Evolutionary conservation across 495 filamentous ascomycete genomes (phyloP).

Genomic region (Podospora sp.): DNA sequence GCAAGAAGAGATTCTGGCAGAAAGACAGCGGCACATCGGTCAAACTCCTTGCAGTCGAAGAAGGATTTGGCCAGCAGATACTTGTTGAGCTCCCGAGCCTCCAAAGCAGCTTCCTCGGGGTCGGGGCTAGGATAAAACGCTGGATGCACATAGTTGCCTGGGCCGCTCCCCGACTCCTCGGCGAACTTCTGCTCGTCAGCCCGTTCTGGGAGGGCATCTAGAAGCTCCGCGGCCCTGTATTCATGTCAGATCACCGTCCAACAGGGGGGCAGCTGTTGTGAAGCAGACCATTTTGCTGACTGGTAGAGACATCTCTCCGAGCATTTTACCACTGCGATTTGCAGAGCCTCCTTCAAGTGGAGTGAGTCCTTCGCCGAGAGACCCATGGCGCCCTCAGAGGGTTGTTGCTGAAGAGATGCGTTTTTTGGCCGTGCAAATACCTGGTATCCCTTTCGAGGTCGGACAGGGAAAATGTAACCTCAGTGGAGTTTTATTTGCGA

Average conservation of each 20-base stretch:
- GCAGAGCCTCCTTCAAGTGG: constrained; percentile 63
- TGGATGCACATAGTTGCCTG: constrained; percentile 43
- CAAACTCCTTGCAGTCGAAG: constrained; percentile 94
- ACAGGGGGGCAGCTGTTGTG: background rate
- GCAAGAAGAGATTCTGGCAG: constrained; percentile 72
- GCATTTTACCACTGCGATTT: constrained; percentile 84
- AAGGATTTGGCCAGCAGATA: constrained; percentile 93
- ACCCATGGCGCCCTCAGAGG: constrained; percentile 24
- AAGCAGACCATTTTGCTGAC: constrained; percentile 86
- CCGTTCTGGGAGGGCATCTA: constrained; percentile 69
- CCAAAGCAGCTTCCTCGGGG: constrained; percentile 71
- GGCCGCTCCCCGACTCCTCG: constrained; percentile 38
- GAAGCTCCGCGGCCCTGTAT: constrained; percentile 88
- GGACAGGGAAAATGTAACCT: background rate
- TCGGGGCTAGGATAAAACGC: constrained; percentile 55
- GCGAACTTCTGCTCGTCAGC: constrained; percentile 40
- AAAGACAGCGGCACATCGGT: constrained; percentile 90
- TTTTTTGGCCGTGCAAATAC: background rate
- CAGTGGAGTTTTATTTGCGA: background rate
- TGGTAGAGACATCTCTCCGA: constrained; percentile 96
- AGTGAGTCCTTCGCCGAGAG: constrained; percentile 52
- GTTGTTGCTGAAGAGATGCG: background rate
- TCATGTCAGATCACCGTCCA: background rate
- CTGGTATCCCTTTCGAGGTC: background rate
- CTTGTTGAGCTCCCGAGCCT: constrained; percentile 75